Conservation (phyloP, 148 eudicot species). For the Camellia sinensis region DNA sequence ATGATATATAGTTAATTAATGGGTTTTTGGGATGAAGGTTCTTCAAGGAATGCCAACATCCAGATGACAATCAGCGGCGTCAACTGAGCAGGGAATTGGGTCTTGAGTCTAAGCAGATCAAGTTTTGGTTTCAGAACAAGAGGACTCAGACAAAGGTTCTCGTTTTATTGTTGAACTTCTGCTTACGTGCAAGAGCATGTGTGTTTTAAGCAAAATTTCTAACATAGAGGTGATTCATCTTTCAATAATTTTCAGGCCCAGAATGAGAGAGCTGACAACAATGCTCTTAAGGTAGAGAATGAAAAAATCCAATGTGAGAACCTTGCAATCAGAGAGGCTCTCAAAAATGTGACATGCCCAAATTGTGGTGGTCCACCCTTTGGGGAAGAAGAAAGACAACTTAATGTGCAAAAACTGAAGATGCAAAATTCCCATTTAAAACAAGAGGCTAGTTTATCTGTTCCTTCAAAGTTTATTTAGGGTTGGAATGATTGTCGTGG, state of each 20-base stretch:
- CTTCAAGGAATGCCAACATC: conserved; percentile 39
- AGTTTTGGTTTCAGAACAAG: conserved; percentile 64
- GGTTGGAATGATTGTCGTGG: no score
- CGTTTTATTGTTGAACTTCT: not conserved
- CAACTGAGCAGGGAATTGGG: conserved; percentile 43
- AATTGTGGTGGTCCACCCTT: conserved; percentile 9
- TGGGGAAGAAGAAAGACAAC: conserved; percentile 1
- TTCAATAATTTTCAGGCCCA: conserved; percentile 15
- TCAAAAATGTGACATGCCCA: conserved; percentile 9
- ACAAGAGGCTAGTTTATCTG: conserved; percentile 12
- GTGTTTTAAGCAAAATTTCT: not conserved
- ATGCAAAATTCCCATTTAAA: conserved; percentile 10
- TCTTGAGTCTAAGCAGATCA: conserved; percentile 40
- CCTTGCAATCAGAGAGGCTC: conserved; percentile 11
- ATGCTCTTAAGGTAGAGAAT: conserved; percentile 2
- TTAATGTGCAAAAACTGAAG: conserved; percentile 11
- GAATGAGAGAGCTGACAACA: conserved; percentile 5
- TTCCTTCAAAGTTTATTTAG: no score
- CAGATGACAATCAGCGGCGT: conserved; percentile 37
- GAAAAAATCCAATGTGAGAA: conserved; percentile 15
- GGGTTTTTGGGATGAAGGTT: conserved; percentile 24
- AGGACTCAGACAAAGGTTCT: conserved; percentile 54
- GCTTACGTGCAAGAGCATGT: not conserved
- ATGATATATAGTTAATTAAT: not conserved
- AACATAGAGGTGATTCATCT: not conserved